Base-by-base conservation (phyloP, 2,329 filamentous ascomycete genomes). In the Aurifilum marmelostoma region DNA sequence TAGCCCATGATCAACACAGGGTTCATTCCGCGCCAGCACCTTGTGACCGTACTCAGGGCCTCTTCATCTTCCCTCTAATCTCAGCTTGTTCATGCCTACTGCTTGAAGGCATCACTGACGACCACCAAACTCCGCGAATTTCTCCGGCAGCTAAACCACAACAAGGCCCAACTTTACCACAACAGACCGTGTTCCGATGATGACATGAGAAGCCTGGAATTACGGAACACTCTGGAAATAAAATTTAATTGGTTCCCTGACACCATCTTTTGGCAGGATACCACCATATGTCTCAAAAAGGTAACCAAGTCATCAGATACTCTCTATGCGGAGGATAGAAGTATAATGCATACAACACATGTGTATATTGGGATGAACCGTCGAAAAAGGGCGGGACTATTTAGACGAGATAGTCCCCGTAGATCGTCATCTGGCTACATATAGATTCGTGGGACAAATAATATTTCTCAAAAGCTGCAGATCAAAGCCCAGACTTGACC, bases 161-260 rank as follows among this genome's bases (percentile, higher is more conserved):
- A 62, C n/a, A 37, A 29, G 59, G 37, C 34, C 27, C 34, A 62
- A 11, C 59, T 8, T 43, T 24, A 43, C 59, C 32, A 41, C n/a
- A 62, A 43, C 59, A 37, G 34, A 62, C 59, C 34, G n/a, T n/a
- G 2, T n/a, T 39, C 59, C 59, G 59, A 62, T 62, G 59, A 41
- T 34, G 59, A 43, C 59, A 62, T 43, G 37, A 8, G 6, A 37
- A 41, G 58, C 3, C 12, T n/a, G 16, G 14, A 39, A 16, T 14
- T n/a, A 32, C 27, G 21, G n/a, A 61, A 39, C 9, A 61, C 24
- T 12, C 32, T 11, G 21, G 41, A 16, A 24, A 24, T n/a, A 39
- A n/a, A n/a, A 21, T 18, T 34, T n/a, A 14, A 8, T 8, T 60
- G 6, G 1, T 60, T 5, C 7, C 32, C 11, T n/a, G 32, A 56